Base-by-base conservation (phyloP, 2,329 filamentous ascomycete genomes). In the Harringtonia lauricola region DNA sequence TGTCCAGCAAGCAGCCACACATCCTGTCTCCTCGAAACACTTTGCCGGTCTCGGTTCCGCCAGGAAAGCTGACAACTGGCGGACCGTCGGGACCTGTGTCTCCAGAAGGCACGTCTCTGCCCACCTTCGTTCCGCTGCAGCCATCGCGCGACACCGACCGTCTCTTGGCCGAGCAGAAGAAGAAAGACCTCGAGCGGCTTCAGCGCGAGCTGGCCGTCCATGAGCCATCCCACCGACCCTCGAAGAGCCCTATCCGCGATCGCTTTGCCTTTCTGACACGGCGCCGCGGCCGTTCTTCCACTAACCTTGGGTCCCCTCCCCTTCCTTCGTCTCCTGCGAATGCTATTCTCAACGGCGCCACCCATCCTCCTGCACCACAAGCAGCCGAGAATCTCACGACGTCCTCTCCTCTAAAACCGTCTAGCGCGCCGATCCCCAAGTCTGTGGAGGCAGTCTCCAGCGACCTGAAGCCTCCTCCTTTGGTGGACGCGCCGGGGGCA, bases 151-250 rank as follows among this genome's bases (percentile, higher is more conserved):
- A 74, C 51, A 68, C 64, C 29, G 63, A 72, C 51, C 65, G 68
- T 47, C 64, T 68, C 36, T 57, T 70, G 36, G 64, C 65, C 21
- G 68, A 73, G 49, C 68, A 72, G 54, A 70, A 68, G 57, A 67
- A 64, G 52, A 64, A 66, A 42, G 67, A 73, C 49, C 59, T 70
- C 19, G 63, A 64, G 39, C 64, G 67, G 43, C 61, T 70, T 19
- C 63, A 67, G 48, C 57, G 63, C 31, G 62, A 70, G 50, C 58
- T 70, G 31, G 60, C 59, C 29, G 63, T 52, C 50, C 56, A 64
- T 46, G 53, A 57, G 51, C 42, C 43, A 35, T 30, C 46, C 41
- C 30, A 40, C 41, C 47, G 26, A 48, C 45, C 57, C 47, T 41
- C 56, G 8, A 63, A 54, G 48, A 64, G 63, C 36, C 64, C 66